phyloP scores from a whole-genome alignment of 73 alveolate genomes.

The Paramecium caudatum region DNA sequence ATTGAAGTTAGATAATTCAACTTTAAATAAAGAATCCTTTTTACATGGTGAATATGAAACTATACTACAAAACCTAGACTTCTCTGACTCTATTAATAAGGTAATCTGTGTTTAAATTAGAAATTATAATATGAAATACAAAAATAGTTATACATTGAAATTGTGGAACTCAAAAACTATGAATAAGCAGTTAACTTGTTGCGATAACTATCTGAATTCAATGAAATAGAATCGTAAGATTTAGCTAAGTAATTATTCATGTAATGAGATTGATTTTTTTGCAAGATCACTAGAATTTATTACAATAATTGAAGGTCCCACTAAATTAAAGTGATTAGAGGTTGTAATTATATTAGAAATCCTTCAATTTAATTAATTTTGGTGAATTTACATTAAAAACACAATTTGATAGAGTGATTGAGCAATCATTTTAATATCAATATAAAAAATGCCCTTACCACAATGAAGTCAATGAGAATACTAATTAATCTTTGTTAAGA shows the following conservation, averaged over 20 bases:
- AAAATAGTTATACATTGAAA: constrained; percentile 28
- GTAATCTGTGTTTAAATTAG: constrained; percentile 22
- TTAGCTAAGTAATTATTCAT: constrained; percentile 7
- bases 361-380: background rate
- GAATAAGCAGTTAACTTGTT: constrained; percentile 16
- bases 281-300: background rate
- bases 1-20: background rate
- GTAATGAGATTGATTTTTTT: background rate
- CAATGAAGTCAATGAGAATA: constrained; percentile 18
- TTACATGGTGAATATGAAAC: constrained; percentile 5
- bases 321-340: background rate
- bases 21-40: constrained; percentile 16
- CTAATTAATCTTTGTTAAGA: background rate
- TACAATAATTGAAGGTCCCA: background rate
- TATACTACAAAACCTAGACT: background rate
- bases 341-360: background rate
- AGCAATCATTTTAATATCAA: background rate
- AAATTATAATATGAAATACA: constrained; percentile 49
- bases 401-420: constrained; percentile 36
- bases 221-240: background rate
- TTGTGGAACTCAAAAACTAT: background rate
- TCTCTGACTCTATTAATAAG: background rate
- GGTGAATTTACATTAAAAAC: constrained; percentile 25
- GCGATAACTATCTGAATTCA: background rate
- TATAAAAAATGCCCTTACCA: constrained; percentile 19